A percentile compares a stretch with the other conserved stretches of the same genome.
Evolutionary conservation across 371 early-diverging fungal species (phyloP).

Genomic region (Phascolomyces articulosus): DNA sequence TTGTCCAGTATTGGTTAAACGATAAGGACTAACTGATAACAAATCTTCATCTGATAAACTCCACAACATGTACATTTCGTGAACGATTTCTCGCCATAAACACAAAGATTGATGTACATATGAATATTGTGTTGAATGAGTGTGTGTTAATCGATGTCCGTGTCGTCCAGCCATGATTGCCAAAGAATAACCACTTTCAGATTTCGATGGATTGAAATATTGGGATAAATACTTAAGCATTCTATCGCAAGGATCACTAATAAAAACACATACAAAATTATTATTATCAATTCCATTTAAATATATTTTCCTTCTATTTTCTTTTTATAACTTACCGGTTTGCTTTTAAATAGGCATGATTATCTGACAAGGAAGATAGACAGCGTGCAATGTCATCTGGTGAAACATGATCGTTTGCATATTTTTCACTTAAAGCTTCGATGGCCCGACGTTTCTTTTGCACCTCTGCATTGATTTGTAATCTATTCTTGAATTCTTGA

Average conservation of each 20-base stretch:
- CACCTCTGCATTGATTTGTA: conserved; percentile 82
- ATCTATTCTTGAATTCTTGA: conserved; percentile 76
- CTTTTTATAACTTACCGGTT: conserved; percentile 58
- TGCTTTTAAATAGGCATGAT: conserved; percentile 87
- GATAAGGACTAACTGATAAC: conserved; percentile 75
- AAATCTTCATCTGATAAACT: conserved; percentile 87
- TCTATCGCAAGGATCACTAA: conserved; percentile 92
- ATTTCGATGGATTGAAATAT: conserved; percentile 66
- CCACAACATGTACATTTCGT: conserved; percentile 98
- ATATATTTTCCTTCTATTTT: not conserved
- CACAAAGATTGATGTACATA: conserved; percentile 93
- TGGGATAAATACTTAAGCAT: conserved; percentile 82
- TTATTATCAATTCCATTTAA: no score
- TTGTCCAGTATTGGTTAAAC: conserved; percentile 95
- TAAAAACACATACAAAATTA: not conserved
- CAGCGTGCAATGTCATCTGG: conserved; percentile 84
- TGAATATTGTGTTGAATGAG: conserved; percentile 87
- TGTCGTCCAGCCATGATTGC: conserved; percentile 82
- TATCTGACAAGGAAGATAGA: conserved; percentile 94
- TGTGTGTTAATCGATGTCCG: conserved; percentile 92
- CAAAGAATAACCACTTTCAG: conserved; percentile 72
- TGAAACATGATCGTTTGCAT: conserved; percentile 58
- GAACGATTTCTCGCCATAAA: conserved; percentile 93
- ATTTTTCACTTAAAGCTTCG: conserved; percentile 78
- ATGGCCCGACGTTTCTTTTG: conserved; percentile 89